Evolutionary conservation across 768 basidiomycete species (phyloP), one percentile per base, ranked within the genome.

Genomic region (Phylloporus sp.): DNA sequence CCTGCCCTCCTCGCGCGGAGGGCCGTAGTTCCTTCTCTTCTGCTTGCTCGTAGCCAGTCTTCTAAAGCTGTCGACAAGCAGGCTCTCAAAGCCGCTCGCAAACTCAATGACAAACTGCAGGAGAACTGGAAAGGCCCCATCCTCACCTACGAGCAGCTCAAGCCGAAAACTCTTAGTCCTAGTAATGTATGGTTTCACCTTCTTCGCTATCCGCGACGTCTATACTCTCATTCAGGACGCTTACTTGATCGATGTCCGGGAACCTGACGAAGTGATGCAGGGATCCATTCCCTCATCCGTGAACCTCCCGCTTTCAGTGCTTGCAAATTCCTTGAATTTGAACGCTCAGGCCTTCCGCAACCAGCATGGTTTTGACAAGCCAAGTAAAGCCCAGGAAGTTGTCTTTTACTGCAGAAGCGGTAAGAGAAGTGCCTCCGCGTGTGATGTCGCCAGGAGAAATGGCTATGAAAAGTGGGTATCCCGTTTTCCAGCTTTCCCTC

Each of bases 371-470:
- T 93, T 88, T 59, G 74, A 82, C 32, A 89, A 89, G 64, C 90
- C 89, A 11, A 68, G 61, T 50, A 76, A 71, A 54, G 64, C 73
- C 44, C 87, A 94, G 58, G 84, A 89, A 58, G 69, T 96, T 27
- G 80, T 86, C 24, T 92, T 94, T 64, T 95, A 92, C 69, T 97
- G 94, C 66, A 76, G 92, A 38, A 90, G 90, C 45, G 94, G 94
- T 10, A 81, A 80, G 65, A 77, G 94, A 38, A 89, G 89, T 50
- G 73, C 84, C 4, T 80, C 84, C 10, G 94, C 94, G 3, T 75
- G 84, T 44, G 90, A 95, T 59, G 75, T 88, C 34, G 89, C 90
- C 0, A 82, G 80, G 58, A 71, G 86, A 51, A 86, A 84, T 59
- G 92, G 93, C 5, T 96, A 78, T 57, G 80, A 72, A 42, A 89